Conservation (phyloP, 257 asterid genomes). For the Fraxinus anomala region DNA sequence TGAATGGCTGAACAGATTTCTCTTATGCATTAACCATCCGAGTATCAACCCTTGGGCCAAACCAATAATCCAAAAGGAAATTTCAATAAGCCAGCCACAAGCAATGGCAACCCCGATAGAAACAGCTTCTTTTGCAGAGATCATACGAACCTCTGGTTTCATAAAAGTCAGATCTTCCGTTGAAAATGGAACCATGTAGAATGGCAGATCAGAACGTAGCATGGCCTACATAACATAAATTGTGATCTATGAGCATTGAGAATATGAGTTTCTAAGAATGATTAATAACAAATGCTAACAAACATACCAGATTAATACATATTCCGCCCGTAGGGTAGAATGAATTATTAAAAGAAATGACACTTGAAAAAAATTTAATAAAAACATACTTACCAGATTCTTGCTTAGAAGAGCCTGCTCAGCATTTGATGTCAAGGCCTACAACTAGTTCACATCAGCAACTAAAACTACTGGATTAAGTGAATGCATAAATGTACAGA, state of each 20-base stretch:
- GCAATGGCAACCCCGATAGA: neutral
- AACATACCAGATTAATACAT: slow-evolving; percentile 33
- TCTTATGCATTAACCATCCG: neutral
- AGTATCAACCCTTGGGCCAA: neutral
- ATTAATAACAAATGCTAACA: slow-evolving; percentile 14
- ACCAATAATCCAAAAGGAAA: neutral
- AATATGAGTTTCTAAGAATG: slow-evolving; percentile 23
- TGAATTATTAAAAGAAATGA: neutral
- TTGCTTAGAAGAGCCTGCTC: slow-evolving; percentile 96
- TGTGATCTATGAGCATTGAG: slow-evolving; percentile 29
- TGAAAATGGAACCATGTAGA: slow-evolving; percentile 87
- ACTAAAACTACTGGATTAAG: slow-evolving; percentile 2
- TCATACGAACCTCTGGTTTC: slow-evolving; percentile 79
- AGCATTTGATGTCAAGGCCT: slow-evolving; percentile 71
- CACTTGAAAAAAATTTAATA: neutral
- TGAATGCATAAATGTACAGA: neutral
- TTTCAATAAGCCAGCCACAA: neutral
- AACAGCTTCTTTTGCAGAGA: neutral
- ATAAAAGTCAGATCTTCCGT: slow-evolving; percentile 64
- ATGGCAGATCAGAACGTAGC: slow-evolving; percentile 92
- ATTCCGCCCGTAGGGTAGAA: neutral
- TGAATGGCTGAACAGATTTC: slow-evolving; percentile 5
- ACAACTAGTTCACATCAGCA: slow-evolving; percentile 30
- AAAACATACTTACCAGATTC: slow-evolving; percentile 55
- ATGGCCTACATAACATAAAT: slow-evolving; percentile 57